These are phyloP conservation scores for Lunasporangiospora selenospora DNA, from an alignment of 192 early-diverging fungal species.

Conservation along the genomic window DNA sequence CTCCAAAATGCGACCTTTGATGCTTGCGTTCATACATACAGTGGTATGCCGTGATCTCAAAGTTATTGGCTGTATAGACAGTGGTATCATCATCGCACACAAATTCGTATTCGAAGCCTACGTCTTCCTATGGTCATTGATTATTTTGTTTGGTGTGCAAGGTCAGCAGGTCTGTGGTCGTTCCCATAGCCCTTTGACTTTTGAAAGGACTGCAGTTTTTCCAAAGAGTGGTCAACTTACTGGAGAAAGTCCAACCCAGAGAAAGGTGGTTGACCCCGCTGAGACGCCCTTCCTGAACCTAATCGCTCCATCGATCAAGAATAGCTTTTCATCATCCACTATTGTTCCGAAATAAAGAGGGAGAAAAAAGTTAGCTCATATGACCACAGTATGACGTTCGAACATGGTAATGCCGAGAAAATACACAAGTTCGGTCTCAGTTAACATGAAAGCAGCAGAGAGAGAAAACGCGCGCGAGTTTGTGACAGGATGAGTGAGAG, in stretches of 20 bases:
- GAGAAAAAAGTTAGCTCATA: not conserved
- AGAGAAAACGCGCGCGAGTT: not conserved
- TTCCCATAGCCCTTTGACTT: no score
- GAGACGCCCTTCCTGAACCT: constrained; percentile 51
- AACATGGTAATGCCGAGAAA: not conserved
- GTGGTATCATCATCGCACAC: constrained; percentile 52
- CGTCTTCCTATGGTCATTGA: constrained; percentile 33
- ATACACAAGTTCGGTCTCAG: not conserved
- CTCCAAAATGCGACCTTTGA: constrained; percentile 52
- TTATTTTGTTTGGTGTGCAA: not conserved
- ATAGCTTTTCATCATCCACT: constrained; percentile 73
- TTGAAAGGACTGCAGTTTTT: no score
- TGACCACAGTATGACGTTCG: not conserved
- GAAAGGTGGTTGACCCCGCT: constrained; percentile 47
- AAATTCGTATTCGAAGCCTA: constrained; percentile 51
- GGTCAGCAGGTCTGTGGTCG: no score
- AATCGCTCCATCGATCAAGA: constrained; percentile 68
- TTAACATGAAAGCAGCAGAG: not conserved
- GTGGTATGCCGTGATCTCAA: constrained; percentile 67
- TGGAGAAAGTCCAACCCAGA: constrained; percentile 62
- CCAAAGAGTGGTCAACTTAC: constrained; percentile 27
- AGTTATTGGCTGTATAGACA: constrained; percentile 47
- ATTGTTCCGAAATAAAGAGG: no score
- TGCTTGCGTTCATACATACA: constrained; percentile 70
- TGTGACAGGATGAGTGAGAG: no score